Evolutionary conservation across 306 rosid genomes (phyloP).

Genomic region (Luffa aegyptiaca): DNA sequence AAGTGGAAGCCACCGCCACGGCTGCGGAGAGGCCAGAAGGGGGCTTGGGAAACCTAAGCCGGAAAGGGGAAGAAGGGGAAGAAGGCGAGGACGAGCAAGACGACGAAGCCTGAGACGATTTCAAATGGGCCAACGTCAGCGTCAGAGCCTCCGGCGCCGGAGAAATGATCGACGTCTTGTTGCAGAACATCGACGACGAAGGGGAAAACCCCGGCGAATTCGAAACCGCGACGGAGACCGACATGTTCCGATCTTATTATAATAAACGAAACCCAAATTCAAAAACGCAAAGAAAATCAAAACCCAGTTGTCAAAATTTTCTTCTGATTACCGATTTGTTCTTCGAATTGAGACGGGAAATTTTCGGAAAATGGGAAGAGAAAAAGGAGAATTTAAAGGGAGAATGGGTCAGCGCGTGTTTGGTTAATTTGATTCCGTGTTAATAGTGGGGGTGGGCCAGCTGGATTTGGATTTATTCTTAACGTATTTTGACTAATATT

Average conservation of each 20-base stretch:
- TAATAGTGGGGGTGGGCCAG: constrained; percentile 4
- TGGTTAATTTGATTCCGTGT: neutral
- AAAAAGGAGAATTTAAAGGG: neutral
- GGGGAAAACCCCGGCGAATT: constrained; percentile 82
- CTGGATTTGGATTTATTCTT: constrained; percentile 1
- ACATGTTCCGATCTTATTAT: constrained; percentile 30
- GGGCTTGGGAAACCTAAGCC: constrained; percentile 47
- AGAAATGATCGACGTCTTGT: constrained; percentile 32
- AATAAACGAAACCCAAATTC: neutral
- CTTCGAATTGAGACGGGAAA: neutral
- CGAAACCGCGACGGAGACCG: constrained; percentile 63
- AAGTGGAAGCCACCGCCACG: neutral
- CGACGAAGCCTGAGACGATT: constrained; percentile 28
- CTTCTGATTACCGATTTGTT: neutral
- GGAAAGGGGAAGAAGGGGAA: constrained; percentile 71
- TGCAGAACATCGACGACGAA: constrained; percentile 48
- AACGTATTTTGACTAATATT: constrained; percentile 8
- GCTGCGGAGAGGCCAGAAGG: constrained; percentile 28
- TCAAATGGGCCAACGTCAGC: constrained; percentile 36
- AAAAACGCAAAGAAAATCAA: neutral
- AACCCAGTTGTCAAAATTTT: neutral
- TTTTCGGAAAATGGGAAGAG: neutral
- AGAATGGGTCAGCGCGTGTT: neutral
- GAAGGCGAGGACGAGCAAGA: constrained; percentile 39
- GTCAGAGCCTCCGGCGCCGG: constrained; percentile 41